These are phyloP conservation scores for Pulveroboletus sp. DNA, from an alignment of 768 basidiomycete genomes.

Conservation along the genomic window DNA sequence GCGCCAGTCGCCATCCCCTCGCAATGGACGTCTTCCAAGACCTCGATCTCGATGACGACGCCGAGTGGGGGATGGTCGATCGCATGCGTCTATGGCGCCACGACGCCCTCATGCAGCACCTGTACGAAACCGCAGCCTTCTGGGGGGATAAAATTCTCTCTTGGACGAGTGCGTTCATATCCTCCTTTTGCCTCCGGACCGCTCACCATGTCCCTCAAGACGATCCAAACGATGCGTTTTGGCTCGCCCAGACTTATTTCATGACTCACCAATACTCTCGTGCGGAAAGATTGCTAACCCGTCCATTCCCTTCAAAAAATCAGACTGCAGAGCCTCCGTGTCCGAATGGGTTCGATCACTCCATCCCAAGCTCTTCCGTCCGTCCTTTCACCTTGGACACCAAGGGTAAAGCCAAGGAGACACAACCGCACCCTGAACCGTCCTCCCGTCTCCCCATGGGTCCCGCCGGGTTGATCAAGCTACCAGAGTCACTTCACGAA, in stretches of 20 bases:
- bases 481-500: slow-evolving; percentile 60
- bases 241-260: slow-evolving; percentile 97
- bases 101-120: slow-evolving; percentile 97
- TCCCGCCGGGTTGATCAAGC: slow-evolving; percentile 65
- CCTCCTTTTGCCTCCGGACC: slow-evolving; percentile 6
- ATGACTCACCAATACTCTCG: slow-evolving; percentile 94
- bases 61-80: slow-evolving; percentile 86
- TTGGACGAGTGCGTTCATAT: slow-evolving; percentile 81
- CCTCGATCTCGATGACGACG: slow-evolving; percentile 56
- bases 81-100: slow-evolving; percentile 96
- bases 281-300: slow-evolving; percentile 84
- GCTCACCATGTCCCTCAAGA: slow-evolving; percentile 41
- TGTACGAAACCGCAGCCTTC: slow-evolving; percentile 95
- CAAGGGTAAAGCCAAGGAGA: slow-evolving; percentile 66
- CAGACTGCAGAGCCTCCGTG: slow-evolving; percentile 35
- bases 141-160: slow-evolving; percentile 98
- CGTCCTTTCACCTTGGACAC: slow-evolving; percentile 37
- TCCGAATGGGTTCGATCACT: slow-evolving; percentile 22
- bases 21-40: slow-evolving; percentile 74
- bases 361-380: slow-evolving; percentile 27
- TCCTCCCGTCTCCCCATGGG: slow-evolving; percentile 66
- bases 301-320: slow-evolving; percentile 67
- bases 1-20: slow-evolving; percentile 60
- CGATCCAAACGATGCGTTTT: slow-evolving; percentile 97
- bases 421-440: slow-evolving; percentile 33